phyloP scores from a whole-genome alignment of 2,329 filamentous ascomycete species.

The Sclerotinia spermophila region DNA sequence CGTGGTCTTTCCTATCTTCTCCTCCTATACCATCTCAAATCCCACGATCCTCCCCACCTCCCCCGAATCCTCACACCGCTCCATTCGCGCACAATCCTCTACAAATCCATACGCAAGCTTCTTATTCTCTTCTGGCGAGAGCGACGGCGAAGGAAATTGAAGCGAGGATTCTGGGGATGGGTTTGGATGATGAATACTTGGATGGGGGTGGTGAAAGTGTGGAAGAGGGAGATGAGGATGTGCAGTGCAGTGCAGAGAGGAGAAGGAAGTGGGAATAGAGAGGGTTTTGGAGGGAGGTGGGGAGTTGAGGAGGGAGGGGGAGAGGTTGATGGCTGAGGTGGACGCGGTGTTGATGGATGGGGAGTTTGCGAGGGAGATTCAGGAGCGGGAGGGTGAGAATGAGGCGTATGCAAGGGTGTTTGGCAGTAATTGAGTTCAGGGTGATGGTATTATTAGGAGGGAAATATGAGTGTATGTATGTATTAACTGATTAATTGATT shows the following conservation, averaged over 20 bases:
- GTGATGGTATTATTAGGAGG: background rate
- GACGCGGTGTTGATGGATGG: conserved; percentile 30
- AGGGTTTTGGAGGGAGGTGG: conserved; percentile 29
- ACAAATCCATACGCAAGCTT: conserved; percentile 27
- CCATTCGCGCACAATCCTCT: conserved; percentile 22
- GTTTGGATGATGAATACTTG: background rate
- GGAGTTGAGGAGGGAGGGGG: conserved; percentile 27
- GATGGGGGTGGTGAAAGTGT: background rate
- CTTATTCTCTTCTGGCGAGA: conserved; percentile 22
- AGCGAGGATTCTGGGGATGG: conserved; percentile 19
- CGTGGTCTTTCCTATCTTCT: background rate
- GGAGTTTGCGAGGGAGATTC: conserved; percentile 31
- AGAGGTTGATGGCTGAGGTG: conserved; percentile 30
- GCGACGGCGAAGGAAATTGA: conserved; percentile 28
- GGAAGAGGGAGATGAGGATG: background rate
- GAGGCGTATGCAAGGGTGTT: conserved; percentile 16
- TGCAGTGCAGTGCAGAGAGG: conserved; percentile 10
- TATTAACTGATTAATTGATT: too few relatives aligned
- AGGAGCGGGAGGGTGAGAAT: conserved; percentile 25
- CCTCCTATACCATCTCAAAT: background rate
- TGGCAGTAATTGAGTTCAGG: background rate
- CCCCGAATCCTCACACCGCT: background rate
- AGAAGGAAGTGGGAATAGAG: conserved; percentile 24
- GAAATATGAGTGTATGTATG: background rate
- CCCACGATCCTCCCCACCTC: background rate